phyloP scores from a whole-genome alignment of 1,139 yeast species.

The Hyphopichia fennica region DNA sequence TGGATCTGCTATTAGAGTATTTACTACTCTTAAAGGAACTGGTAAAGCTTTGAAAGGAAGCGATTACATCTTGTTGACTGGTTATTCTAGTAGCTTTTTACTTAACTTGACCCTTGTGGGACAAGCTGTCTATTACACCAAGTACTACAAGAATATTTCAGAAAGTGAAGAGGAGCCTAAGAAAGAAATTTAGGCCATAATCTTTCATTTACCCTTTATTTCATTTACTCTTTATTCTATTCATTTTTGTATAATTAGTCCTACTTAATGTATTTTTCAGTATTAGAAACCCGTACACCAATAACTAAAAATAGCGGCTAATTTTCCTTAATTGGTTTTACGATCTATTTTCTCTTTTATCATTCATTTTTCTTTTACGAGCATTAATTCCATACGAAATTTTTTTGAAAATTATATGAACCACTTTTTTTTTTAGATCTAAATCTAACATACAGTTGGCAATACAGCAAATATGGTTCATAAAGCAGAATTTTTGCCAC shows the following conservation, averaged over 20 bases:
- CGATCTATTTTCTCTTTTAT: neutral
- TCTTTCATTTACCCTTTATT: too few species aligned
- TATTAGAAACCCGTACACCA: neutral
- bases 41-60: conserved; percentile 9
- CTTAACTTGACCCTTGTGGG: conserved; percentile 35
- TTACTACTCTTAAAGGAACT: conserved; percentile 45
- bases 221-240: neutral
- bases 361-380: neutral
- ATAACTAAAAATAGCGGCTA: neutral
- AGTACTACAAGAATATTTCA: neutral
- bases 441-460: too few species aligned
- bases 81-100: conserved; percentile 33
- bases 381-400: neutral
- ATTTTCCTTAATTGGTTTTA: neutral
- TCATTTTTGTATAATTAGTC: neutral
- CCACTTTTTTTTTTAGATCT: too few species aligned
- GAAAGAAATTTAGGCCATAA: neutral
- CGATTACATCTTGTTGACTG: conserved; percentile 35
- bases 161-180: neutral
- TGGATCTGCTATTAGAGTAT: conserved; percentile 58
- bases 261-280: neutral
- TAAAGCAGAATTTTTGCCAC: conserved; percentile 64
- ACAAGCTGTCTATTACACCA: conserved; percentile 29
- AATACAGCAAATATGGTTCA: conserved; percentile 43
- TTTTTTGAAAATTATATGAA: too few species aligned